Evolutionary conservation across 495 filamentous ascomycete species (phyloP).

Genomic region (Neurospora sp.): DNA sequence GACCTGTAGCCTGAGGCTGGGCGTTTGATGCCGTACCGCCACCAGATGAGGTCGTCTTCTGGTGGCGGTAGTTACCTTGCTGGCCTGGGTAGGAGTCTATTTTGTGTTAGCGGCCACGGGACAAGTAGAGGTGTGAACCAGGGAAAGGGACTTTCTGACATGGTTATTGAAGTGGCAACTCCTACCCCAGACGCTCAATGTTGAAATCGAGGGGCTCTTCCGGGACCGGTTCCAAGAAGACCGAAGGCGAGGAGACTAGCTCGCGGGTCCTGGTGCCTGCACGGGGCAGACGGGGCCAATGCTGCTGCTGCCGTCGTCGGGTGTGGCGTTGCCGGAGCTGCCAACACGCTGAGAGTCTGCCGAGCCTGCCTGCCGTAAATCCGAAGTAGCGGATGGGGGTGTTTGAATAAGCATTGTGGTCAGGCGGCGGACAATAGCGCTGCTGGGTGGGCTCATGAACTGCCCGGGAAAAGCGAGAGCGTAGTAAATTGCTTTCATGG

Average conservation of each 20-base stretch:
- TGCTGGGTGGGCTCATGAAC: background rate
- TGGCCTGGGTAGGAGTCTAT: background rate
- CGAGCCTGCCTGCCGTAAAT: constrained; percentile 14
- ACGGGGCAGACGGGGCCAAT: background rate
- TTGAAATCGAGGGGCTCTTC: background rate
- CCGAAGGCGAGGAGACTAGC: background rate
- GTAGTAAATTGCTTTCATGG: background rate
- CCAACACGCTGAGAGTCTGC: constrained; percentile 33
- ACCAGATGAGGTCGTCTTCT: background rate
- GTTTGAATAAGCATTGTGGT: background rate
- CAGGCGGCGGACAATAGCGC: background rate
- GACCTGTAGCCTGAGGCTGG: background rate
- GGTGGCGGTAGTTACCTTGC: background rate
- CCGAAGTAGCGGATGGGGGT: constrained; percentile 8
- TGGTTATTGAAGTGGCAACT: background rate
- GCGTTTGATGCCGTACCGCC: background rate
- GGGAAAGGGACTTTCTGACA: background rate
- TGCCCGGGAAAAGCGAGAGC: background rate
- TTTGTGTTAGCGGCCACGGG: background rate
- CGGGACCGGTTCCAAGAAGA: background rate
- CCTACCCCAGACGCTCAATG: background rate
- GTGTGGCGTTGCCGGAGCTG: background rate
- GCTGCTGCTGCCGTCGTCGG: background rate
- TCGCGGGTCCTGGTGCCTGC: too few relatives aligned
- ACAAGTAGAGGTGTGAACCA: background rate